Conservation (phyloP, 768 basidiomycete genomes). For the Cytidiella melzeri region DNA sequence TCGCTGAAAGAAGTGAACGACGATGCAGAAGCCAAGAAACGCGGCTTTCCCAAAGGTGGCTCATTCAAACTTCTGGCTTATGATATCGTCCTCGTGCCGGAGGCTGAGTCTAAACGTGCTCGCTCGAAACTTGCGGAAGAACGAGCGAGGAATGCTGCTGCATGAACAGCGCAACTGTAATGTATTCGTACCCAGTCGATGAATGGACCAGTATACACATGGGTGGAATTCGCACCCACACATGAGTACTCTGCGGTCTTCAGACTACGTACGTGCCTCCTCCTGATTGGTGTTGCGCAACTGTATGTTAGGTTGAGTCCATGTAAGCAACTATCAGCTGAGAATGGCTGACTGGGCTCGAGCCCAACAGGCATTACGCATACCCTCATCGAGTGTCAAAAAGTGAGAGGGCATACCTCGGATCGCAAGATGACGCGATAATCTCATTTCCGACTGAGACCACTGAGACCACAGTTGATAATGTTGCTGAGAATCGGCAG, state of each 20-base stretch:
- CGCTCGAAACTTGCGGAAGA: slow-evolving; percentile 20
- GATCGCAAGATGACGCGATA: not conserved
- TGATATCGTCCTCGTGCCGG: slow-evolving; percentile 41
- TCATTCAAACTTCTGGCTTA: slow-evolving; percentile 42
- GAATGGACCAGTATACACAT: no score
- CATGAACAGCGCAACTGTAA: not conserved
- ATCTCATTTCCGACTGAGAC: not conserved
- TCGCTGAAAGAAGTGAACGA: slow-evolving; percentile 49
- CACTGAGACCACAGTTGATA: not conserved
- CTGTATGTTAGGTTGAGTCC: no score
- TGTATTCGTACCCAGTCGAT: no score
- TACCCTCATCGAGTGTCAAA: no score
- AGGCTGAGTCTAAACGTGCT: slow-evolving; percentile 32
- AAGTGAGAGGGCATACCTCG: not conserved
- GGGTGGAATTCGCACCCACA: no score
- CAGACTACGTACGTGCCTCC: no score
- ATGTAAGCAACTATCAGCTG: not conserved
- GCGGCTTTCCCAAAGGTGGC: slow-evolving; percentile 43
- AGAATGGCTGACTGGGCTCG: no score
- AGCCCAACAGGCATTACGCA: no score
- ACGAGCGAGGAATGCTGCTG: slow-evolving; percentile 11
- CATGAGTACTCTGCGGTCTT: no score
- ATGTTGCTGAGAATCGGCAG: not conserved
- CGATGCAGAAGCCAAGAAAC: slow-evolving; percentile 44
- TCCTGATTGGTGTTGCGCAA: no score